These are phyloP conservation scores for Chlamydomonas reinhardtii DNA, from an alignment of 163 green algal genomes.

Conservation along the genomic window DNA sequence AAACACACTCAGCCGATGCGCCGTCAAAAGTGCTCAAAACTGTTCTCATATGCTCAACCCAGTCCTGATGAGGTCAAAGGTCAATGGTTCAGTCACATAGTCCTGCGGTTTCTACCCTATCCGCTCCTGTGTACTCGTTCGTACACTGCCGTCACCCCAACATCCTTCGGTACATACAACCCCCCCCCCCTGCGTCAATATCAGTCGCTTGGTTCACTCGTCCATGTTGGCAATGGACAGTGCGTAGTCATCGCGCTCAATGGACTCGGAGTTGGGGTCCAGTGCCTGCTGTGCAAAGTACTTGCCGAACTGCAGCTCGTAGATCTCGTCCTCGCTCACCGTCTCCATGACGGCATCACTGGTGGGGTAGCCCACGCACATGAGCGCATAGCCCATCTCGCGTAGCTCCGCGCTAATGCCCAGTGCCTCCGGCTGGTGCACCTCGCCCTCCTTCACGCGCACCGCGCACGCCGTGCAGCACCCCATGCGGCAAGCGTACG, in stretches of 20 bases:
- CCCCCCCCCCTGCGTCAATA: no score
- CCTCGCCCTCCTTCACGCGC: slow-evolving; percentile 78
- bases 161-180: no score
- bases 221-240: slow-evolving; percentile 88
- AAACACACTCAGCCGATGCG: no score
- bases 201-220: slow-evolving; percentile 52
- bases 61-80: no score
- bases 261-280: slow-evolving; percentile 57
- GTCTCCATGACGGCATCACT: slow-evolving; percentile 91
- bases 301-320: slow-evolving; percentile 90
- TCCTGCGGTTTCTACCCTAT: no score
- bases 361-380: slow-evolving; percentile 93
- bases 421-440: slow-evolving; percentile 83
- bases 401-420: slow-evolving; percentile 80
- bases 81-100: no score
- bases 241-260: slow-evolving; percentile 91
- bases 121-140: no score
- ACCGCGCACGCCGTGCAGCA: slow-evolving; percentile 98
- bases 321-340: slow-evolving; percentile 93
- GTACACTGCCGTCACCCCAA: no score
- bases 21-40: no score
- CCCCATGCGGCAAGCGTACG: slow-evolving; percentile 87
- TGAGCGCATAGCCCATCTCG: slow-evolving; percentile 94
- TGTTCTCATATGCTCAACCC: no score
- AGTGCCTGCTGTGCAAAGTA: slow-evolving; percentile 69